Base-by-base conservation (phyloP, 1,284 basidiomycete species). In the Fomes fomentarius region DNA sequence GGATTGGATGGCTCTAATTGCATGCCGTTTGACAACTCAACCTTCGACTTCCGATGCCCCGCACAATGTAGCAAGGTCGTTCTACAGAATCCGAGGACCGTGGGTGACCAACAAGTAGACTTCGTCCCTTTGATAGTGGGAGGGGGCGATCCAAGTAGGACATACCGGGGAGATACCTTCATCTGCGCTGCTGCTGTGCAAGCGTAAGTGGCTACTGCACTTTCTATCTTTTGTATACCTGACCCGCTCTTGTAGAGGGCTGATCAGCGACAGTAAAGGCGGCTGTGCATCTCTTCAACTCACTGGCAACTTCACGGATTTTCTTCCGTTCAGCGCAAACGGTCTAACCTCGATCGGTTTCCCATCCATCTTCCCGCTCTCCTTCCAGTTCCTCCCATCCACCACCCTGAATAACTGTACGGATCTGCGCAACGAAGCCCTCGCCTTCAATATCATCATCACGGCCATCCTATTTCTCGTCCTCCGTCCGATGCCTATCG, bases 131-230 rank as follows among this genome's bases (percentile, higher is more conserved):
- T 95, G 21, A 79, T 96, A 45, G 89, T 96, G 1, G 94, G 94
- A 9, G 93, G 93, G 14, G 91, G 90, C 4, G 88, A 91, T 68
- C 61, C 57, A 3, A 76, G 85, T 44, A 64, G 69, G 25, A 92
- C 91, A 3, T 95, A 94, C 65, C 79, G 94, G 63, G 91, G 85
- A 1, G 94, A 96, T 68, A 87, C 80, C 47, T 96, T 94, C 68
- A 81, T 95, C 31, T 96, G 94, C 68, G 84, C 91, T 33, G 85
- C 93, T 38, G 93, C 93, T n/a, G 79, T 88, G 31, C 91, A 93
- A 75, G 81, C 85, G 89, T 91, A 64, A 71, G 84, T 78, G 3
- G 11, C 33, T n/a, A 30, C 19, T 33, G 44, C 10, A 53, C 39
- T 42, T 50, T 47, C n/a, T 45, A 31, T 17, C 42, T 44, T 31